phyloP scores from a whole-genome alignment of 1,284 basidiomycete genomes.

The Boletus austroedulis region DNA sequence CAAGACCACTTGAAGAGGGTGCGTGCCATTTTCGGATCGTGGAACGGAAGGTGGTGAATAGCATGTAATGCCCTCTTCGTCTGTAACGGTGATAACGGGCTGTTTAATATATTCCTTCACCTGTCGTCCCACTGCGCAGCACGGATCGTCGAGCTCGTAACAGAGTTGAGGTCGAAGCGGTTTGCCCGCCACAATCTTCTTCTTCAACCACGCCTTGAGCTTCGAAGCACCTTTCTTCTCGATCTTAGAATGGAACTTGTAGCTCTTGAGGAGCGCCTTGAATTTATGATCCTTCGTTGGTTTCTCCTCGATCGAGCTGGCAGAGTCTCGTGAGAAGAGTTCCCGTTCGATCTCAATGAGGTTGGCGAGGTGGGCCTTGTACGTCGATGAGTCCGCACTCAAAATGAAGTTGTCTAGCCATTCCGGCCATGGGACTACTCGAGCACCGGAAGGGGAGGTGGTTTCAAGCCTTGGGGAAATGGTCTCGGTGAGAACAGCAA shows the following conservation, averaged over 20 bases:
- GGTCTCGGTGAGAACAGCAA: conserved; percentile 24
- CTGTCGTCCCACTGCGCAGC: conserved; percentile 43
- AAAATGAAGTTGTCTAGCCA: conserved; percentile 39
- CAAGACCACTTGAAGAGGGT: conserved; percentile 46
- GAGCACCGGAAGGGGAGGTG: conserved; percentile 24
- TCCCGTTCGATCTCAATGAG: conserved; percentile 41
- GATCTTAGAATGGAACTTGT: conserved; percentile 38
- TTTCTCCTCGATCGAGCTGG: conserved; percentile 32
- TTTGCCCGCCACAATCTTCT: conserved; percentile 46
- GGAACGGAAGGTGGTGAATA: conserved; percentile 14
- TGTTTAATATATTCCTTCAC: conserved; percentile 26
- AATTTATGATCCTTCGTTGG: conserved; percentile 35
- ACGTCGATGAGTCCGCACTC: conserved; percentile 37
- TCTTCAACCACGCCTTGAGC: conserved; percentile 62
- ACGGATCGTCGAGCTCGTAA: conserved; percentile 35
- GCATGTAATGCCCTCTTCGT: conserved; percentile 23
- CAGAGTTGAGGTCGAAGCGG: conserved; percentile 39
- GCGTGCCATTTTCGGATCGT: conserved; percentile 30
- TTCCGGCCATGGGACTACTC: conserved; percentile 39
- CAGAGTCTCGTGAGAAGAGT: conserved; percentile 30
- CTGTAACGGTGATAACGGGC: conserved; percentile 28
- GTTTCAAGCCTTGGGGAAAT: conserved; percentile 21
- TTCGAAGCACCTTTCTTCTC: conserved; percentile 42
- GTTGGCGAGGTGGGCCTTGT: conserved; percentile 37
- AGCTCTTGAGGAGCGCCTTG: conserved; percentile 39